Conservation (phyloP, 1,284 basidiomycete genomes). For the Moesziomyces parantarcticus region DNA sequence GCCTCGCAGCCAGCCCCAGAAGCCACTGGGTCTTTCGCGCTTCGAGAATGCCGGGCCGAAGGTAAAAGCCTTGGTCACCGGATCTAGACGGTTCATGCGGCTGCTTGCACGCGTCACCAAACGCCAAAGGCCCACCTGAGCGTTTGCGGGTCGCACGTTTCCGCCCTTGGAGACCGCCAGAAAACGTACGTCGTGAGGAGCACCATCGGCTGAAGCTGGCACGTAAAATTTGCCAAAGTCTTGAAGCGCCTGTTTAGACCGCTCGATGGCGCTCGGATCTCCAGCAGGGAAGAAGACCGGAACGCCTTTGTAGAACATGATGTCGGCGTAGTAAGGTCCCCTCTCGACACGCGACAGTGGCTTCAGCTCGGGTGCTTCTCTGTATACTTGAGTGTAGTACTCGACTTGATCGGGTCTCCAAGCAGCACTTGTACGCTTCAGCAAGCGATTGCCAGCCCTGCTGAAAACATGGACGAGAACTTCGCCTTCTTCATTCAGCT, state of each 20-base stretch:
- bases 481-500: not conserved
- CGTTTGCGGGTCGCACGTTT: not conserved
- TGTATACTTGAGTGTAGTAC: not conserved
- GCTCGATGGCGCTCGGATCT: not conserved
- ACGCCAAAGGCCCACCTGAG: too few species aligned
- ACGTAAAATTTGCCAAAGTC: slow-evolving; percentile 4
- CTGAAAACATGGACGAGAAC: not conserved
- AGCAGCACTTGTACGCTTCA: too few species aligned
- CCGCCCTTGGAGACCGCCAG: not conserved
- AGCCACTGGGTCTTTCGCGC: too few species aligned
- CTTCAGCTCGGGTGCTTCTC: not conserved
- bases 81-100: not conserved
- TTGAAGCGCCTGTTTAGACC: slow-evolving; percentile 1
- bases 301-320: slow-evolving; percentile 2
- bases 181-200: not conserved
- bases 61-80: not conserved
- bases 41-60: slow-evolving; percentile 2
- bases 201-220: not conserved
- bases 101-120: too few species aligned
- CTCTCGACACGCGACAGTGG: not conserved
- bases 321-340: slow-evolving; percentile 2
- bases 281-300: slow-evolving; percentile 6
- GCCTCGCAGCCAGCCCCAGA: too few species aligned
- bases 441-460: too few species aligned
- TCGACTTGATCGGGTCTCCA: not conserved